These are phyloP conservation scores for Pseudogymnoascus sp. DNA, from an alignment of 2,329 filamentous ascomycete species.

Conservation along the genomic window DNA sequence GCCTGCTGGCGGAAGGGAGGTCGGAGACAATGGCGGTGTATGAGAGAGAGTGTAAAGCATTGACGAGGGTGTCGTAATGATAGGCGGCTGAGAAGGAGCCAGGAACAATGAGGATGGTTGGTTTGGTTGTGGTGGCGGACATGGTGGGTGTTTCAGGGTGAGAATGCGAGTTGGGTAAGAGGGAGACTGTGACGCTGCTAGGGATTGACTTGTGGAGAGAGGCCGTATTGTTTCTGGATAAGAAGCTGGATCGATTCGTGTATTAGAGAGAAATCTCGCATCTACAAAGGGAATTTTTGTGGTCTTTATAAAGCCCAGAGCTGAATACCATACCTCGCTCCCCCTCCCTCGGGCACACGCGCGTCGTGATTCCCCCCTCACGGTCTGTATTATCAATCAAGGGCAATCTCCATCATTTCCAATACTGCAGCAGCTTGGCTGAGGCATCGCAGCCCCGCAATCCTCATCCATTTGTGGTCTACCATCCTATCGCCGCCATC, in stretches of 20 bases:
- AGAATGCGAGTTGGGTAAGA: background rate
- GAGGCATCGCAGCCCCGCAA: background rate
- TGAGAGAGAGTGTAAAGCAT: conserved; percentile 11
- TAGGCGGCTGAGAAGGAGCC: conserved; percentile 21
- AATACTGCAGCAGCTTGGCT: background rate
- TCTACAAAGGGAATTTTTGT: background rate
- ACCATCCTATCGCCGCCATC: background rate
- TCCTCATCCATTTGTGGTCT: background rate
- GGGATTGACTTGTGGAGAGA: background rate
- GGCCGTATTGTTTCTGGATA: background rate
- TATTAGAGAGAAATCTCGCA: background rate
- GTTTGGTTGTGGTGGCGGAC: conserved; percentile 11
- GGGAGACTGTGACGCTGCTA: background rate
- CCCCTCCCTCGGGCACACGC: too few relatives aligned
- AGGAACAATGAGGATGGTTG: conserved; percentile 23
- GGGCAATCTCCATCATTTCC: background rate
- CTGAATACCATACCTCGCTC: background rate
- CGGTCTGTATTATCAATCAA: background rate
- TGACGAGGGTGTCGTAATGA: conserved; percentile 17
- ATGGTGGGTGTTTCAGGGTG: background rate
- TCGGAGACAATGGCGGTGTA: conserved; percentile 17
- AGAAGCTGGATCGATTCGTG: background rate
- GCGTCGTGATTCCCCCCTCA: too few relatives aligned
- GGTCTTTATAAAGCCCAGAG: background rate
- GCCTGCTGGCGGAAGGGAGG: conserved; percentile 17